phyloP scores from a whole-genome alignment of 2,329 filamentous ascomycete species.

The Botrytis cinerea region DNA sequence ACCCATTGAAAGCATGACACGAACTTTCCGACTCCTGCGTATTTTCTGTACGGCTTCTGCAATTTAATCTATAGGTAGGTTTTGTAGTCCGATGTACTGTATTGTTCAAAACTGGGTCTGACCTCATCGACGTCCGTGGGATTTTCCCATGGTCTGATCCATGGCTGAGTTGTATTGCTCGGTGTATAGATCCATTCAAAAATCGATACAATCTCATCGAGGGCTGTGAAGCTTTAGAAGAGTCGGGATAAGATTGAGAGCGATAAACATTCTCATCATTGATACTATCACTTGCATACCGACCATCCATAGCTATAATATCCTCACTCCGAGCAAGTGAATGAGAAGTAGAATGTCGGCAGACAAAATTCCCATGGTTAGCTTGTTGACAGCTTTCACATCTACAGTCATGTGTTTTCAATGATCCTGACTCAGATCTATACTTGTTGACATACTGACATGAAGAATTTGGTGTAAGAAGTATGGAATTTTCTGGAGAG shows the following conservation, averaged over 20 bases:
- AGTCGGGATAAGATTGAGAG: constrained; percentile 5
- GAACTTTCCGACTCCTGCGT: background rate
- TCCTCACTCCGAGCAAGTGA: constrained; percentile 26
- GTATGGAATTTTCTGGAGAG: background rate
- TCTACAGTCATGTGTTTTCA: background rate
- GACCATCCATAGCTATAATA: constrained; percentile 31
- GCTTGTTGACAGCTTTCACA: background rate
- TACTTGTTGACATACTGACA: background rate
- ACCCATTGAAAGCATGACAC: background rate
- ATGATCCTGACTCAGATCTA: background rate
- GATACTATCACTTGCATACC: constrained; percentile 32
- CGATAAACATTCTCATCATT: background rate
- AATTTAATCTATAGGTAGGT: background rate
- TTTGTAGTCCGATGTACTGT: background rate
- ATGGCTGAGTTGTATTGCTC: background rate
- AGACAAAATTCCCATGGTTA: constrained; percentile 30
- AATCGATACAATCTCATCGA: background rate
- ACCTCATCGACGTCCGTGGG: background rate
- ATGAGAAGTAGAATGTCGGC: constrained; percentile 34
- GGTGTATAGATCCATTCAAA: background rate
- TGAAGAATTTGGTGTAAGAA: background rate
- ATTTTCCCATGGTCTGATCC: background rate
- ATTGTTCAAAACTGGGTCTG: background rate
- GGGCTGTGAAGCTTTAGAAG: background rate
- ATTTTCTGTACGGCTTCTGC: no score